phyloP scores from a whole-genome alignment of 768 basidiomycete genomes.

The Pilatotrama ljubarskyi region DNA sequence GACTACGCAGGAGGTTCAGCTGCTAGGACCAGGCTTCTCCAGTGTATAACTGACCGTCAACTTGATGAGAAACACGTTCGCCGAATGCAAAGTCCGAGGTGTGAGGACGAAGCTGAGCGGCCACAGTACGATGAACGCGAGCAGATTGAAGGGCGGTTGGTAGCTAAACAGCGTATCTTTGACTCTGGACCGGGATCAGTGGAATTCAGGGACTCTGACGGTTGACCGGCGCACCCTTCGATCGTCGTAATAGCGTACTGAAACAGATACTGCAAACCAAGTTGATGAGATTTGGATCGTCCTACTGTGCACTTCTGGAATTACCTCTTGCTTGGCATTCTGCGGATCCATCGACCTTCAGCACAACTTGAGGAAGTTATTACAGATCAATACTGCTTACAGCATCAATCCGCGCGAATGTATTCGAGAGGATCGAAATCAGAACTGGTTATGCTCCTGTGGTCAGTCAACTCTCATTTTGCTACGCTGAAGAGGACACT shows the following conservation, averaged over 20 bases:
- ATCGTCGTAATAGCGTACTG: constrained; percentile 86
- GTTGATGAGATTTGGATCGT: background rate
- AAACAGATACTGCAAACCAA: constrained; percentile 65
- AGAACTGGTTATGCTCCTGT: constrained; percentile 46
- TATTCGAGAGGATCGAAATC: constrained; percentile 90
- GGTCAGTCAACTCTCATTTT: background rate
- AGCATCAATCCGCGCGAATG: constrained; percentile 74
- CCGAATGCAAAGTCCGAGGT: constrained; percentile 76
- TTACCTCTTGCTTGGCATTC: constrained; percentile 64
- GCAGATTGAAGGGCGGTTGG: constrained; percentile 85
- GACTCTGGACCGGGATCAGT: constrained; percentile 50
- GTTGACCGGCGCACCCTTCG: constrained; percentile 60
- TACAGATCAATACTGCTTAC: constrained; percentile 36
- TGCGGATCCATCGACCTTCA: constrained; percentile 20
- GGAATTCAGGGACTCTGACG: background rate
- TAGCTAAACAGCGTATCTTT: constrained; percentile 93
- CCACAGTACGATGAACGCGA: constrained; percentile 79
- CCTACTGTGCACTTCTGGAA: background rate
- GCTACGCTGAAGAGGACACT: constrained; percentile 28
- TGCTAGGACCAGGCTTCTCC: background rate
- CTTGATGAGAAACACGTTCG: constrained; percentile 85
- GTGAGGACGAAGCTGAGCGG: constrained; percentile 75
- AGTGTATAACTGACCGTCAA: constrained; percentile 53
- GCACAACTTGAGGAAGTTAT: background rate
- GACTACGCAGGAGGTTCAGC: constrained; percentile 39